A percentile compares a stretch with the other conserved stretches of the same genome.
Evolutionary conservation across 2,329 filamentous ascomycete genomes (phyloP).

Genomic region (Penicillium palitans): DNA sequence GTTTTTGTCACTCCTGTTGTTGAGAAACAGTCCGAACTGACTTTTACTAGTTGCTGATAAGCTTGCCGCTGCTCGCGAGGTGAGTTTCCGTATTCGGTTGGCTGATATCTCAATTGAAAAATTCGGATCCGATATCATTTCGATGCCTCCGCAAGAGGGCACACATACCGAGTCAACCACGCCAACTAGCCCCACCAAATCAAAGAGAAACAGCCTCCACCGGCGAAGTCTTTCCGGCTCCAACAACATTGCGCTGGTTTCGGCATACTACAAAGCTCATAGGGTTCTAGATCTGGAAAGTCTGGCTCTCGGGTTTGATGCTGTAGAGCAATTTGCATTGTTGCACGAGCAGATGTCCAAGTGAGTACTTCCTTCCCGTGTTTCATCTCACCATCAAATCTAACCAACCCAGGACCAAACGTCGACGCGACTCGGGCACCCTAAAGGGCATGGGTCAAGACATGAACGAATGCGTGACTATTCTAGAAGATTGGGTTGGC

Average conservation of each 20-base stretch:
- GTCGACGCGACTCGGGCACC: slow-evolving; percentile 36
- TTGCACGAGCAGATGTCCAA: slow-evolving; percentile 50
- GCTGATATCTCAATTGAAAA: slow-evolving; percentile 47
- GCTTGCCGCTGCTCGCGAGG: slow-evolving; percentile 56
- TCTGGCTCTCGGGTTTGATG: slow-evolving; percentile 65
- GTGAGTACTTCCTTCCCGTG: slow-evolving; percentile 30
- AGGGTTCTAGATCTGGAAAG: slow-evolving; percentile 69
- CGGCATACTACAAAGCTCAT: slow-evolving; percentile 52
- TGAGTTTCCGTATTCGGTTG: slow-evolving; percentile 54
- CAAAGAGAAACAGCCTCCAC: slow-evolving; percentile 29
- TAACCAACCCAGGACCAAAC: slow-evolving; percentile 28
- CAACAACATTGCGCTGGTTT: slow-evolving; percentile 28
- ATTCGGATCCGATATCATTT: slow-evolving; percentile 41
- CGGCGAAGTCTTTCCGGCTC: slow-evolving; percentile 30
- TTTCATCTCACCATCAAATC: slow-evolving; percentile 6
- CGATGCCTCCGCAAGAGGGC: slow-evolving; percentile 23
- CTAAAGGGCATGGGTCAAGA: slow-evolving; percentile 55
- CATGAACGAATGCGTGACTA: slow-evolving; percentile 57
- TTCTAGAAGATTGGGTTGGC: slow-evolving; percentile 58
- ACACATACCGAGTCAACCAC: slow-evolving; percentile 28
- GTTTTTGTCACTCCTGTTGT: slow-evolving; percentile 41
- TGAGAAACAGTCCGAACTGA: slow-evolving; percentile 1
- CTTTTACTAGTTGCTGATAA: slow-evolving; percentile 36
- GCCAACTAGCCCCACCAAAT: slow-evolving; percentile 37
- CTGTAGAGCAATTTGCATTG: slow-evolving; percentile 65